Percentiles rank a stretch among this genome's conserved stretches.
These are phyloP conservation scores for Plasmodium vivax DNA, from an alignment of 169 alveolate genomes.

Conservation along the genomic window DNA sequence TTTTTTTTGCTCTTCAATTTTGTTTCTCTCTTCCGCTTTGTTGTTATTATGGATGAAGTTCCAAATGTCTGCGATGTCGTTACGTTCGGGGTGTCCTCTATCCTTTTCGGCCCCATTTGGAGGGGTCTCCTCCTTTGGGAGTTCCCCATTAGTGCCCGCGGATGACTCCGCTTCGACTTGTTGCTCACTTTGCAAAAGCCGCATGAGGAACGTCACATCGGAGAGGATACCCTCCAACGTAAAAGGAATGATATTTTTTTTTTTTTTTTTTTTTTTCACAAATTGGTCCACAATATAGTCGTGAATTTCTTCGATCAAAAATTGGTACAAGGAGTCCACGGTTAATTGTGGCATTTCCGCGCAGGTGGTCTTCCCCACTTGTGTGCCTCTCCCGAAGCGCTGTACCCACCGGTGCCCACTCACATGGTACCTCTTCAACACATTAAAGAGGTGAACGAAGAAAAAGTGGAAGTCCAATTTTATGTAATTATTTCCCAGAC, in stretches of 20 bases:
- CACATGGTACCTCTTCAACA: constrained; percentile 35
- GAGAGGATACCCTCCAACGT: constrained; percentile 3
- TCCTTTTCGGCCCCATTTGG: not conserved
- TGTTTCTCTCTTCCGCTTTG: constrained; percentile 16
- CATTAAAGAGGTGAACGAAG: constrained; percentile 31
- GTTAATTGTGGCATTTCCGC: not conserved
- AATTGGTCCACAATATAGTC: constrained; percentile 32
- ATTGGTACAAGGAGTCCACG: not conserved
- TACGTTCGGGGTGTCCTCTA: not conserved
- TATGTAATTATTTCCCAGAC: constrained; percentile 11
- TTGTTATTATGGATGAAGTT: constrained; percentile 35
- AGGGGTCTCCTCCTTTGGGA: not conserved
- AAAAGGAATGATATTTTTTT: constrained; percentile 28
- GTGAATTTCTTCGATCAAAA: constrained; percentile 38
- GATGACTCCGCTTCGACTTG: not conserved
- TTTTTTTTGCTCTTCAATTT: constrained; percentile 46
- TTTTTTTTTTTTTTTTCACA: constrained; percentile 40
- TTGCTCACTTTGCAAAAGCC: not conserved
- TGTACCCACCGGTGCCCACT: not conserved
- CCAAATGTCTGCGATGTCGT: constrained; percentile 50
- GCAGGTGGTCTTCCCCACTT: not conserved
- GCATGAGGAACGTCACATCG: constrained; percentile 4
- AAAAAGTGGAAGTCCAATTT: constrained; percentile 13
- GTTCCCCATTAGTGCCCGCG: not conserved
- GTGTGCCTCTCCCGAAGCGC: not conserved